Evolutionary conservation across 306 rosid genomes (phyloP), one percentile per base, ranked within the genome.

Genomic region (Ziziphus jujuba): DNA sequence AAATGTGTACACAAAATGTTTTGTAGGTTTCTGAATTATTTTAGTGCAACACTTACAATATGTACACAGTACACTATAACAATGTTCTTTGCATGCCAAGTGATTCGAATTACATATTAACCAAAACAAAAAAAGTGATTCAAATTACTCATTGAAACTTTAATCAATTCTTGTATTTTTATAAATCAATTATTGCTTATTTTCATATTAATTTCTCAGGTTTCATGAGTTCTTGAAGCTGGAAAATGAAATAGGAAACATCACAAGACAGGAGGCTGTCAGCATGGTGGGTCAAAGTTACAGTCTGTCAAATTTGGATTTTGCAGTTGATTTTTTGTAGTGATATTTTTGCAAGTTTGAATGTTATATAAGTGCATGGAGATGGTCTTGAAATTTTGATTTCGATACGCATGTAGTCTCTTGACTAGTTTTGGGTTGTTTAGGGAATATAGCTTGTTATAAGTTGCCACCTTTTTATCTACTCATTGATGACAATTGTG

Each of bases 251-350:
- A 87, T 95, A 53, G 97, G 99, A 80, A 95, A 91, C 82, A 95
- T 95, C 65, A 95, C 99, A 70, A 87, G 97, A 78, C 99, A 95
- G 75, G 99, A 95, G 89, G 97, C 99, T 72, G 99, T 95, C 74
- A 95, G 99, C 90, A 95, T 95, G 99, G 99, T 95, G 82, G 62
- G 95, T 35, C 60, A 68, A 58, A 72, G 22, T 77, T 67, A 36
- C 50, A 59, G 56, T 65, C 72, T 61, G 73, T 82, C 54, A 66
- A 38, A 65, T 57, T 59, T 25, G 40, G 53, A 58, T 63, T 69
- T 70, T n/a, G 20, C 0, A 9, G 16, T 12, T 69, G 22, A 51
- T 56, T 21, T 50, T 61, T 35, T 64, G 43, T 16, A 5, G 35
- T 61, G 61, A 77, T 74, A 67, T 7, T 51, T 34, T 61, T 50